Evolutionary conservation across 2,329 filamentous ascomycete species (phyloP), one percentile per base, ranked within the genome.

Genomic region (Aspergillus pseudotamarii): DNA sequence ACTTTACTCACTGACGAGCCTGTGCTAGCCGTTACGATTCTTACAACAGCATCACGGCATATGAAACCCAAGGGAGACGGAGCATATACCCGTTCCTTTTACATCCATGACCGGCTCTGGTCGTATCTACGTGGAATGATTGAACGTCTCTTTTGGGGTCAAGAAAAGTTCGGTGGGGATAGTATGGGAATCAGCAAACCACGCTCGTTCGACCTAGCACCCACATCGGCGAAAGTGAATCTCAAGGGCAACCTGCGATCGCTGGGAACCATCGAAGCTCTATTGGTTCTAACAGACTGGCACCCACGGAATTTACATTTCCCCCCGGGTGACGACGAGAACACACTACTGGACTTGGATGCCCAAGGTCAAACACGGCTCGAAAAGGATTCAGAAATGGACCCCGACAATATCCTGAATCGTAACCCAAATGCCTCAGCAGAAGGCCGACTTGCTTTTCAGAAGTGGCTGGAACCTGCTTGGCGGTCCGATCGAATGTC

Each of bases 221-320:
- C 84, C 16, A 77, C 84, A 2, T 81, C 82, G 19, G 81, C 85
- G 16, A 86, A 84, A 67, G 69, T 76, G 28, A 75, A 73, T 48
- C 75, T 88, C 61, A 91, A 91, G 73, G 91, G 91, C 23, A 95
- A 94, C 69, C 81, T 98, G 59, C 87, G 95, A 58, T 97, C 94
- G 0, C 82, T 99, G 4, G 95, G 95, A 19, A 97, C 94, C 0
- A 93, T 99, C 30, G 95, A 99, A 79, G 96, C 93, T 38, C 81
- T 99, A 36, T 89, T 99, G 83, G 90, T 99, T 30, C 82, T 99
- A 51, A 98, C 94, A 1, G 95, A 99, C 74, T 99, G 95, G 94
- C 94, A 98, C 76, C 95, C 95, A 5, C 88, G 94, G 6, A 94
- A 94, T 19, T 84, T 99, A 64, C 94, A 98, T 76, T 99, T 98